Percentiles rank a stretch among this genome's conserved stretches.
Evolutionary conservation across 345 rosid species (phyloP).

Genomic region (Salix koriyanagi): DNA sequence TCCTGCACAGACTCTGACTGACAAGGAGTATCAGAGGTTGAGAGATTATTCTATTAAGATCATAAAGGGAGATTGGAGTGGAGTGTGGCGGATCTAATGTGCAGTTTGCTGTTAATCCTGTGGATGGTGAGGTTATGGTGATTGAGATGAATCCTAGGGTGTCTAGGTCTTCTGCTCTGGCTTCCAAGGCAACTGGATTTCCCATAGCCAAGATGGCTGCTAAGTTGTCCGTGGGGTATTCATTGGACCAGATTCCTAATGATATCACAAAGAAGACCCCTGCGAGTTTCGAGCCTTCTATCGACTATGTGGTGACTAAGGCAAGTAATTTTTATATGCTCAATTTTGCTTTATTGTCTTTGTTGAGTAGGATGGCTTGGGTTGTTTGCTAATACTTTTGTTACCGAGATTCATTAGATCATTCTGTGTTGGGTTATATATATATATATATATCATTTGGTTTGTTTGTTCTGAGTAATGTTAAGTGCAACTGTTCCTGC

Average conservation of each 20-base stretch:
- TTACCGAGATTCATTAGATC: not conserved
- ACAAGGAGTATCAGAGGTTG: slow-evolving; percentile 89
- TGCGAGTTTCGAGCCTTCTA: slow-evolving; percentile 96
- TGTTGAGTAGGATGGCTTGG: not conserved
- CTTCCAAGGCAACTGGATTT: slow-evolving; percentile 96
- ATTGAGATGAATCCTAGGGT: slow-evolving; percentile 99
- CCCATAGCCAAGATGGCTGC: slow-evolving; percentile 99
- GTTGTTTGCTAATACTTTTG: not conserved
- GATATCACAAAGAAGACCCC: slow-evolving; percentile 98
- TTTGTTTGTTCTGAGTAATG: not conserved
- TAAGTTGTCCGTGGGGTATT: slow-evolving; percentile 85
- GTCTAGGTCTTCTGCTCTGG: slow-evolving; percentile 93
- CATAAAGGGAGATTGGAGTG: slow-evolving; percentile 92
- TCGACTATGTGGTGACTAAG: slow-evolving; percentile 96
- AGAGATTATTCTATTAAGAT: slow-evolving; percentile 87
- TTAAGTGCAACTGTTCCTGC: not conserved
- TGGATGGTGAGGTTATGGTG: slow-evolving; percentile 95
- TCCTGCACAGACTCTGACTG: slow-evolving; percentile 94
- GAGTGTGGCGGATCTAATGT: slow-evolving; percentile 99
- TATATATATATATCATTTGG: not conserved
- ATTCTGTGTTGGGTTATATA: not conserved
- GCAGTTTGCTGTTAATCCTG: slow-evolving; percentile 93
- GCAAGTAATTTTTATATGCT: slow-evolving; percentile 25
- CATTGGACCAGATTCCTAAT: slow-evolving; percentile 95
- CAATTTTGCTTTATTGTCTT: not conserved